phyloP scores from a whole-genome alignment of 83 land plant genomes.

The Picea abies region DNA sequence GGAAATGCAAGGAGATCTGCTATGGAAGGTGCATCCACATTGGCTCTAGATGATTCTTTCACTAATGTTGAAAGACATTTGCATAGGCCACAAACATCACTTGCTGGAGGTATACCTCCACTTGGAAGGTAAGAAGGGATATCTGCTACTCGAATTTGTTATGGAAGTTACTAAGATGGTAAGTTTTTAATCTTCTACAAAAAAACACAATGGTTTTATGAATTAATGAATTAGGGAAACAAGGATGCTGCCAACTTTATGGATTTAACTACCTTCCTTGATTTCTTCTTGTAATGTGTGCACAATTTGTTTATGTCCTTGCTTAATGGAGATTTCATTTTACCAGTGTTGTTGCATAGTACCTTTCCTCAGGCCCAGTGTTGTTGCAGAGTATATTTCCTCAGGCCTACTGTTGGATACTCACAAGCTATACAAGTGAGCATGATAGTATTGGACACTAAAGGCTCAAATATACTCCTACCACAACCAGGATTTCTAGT shows the following conservation, averaged over 20 bases:
- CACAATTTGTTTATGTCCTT: too few relatives aligned
- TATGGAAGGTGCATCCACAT: constrained; percentile 29
- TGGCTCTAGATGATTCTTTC: constrained; percentile 30
- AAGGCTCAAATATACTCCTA: constrained; percentile 73
- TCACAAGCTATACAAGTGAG: constrained; percentile 81
- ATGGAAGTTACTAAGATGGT: background rate
- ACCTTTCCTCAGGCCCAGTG: too few relatives aligned
- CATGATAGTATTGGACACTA: constrained; percentile 54
- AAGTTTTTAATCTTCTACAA: too few relatives aligned
- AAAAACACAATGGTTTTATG: too few relatives aligned
- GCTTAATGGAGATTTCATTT: too few relatives aligned
- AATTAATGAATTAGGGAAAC: too few relatives aligned
- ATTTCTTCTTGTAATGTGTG: too few relatives aligned
- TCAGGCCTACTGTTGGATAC: constrained; percentile 73
- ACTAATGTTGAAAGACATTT: constrained; percentile 40
- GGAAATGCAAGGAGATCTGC: constrained; percentile 45
- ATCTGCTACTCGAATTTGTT: background rate
- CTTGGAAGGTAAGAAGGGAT: constrained; percentile 44
- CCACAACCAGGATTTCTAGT: constrained; percentile 90
- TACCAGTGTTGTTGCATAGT: constrained; percentile 55
- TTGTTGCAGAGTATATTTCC: constrained; percentile 57
- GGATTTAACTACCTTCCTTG: too few relatives aligned
- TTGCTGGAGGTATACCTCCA: constrained; percentile 64
- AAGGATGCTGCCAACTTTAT: too few relatives aligned
- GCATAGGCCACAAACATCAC: constrained; percentile 50